These are phyloP conservation scores for Pyrus hybrid DNA, from an alignment of 331 rosid species.

Conservation along the genomic window DNA sequence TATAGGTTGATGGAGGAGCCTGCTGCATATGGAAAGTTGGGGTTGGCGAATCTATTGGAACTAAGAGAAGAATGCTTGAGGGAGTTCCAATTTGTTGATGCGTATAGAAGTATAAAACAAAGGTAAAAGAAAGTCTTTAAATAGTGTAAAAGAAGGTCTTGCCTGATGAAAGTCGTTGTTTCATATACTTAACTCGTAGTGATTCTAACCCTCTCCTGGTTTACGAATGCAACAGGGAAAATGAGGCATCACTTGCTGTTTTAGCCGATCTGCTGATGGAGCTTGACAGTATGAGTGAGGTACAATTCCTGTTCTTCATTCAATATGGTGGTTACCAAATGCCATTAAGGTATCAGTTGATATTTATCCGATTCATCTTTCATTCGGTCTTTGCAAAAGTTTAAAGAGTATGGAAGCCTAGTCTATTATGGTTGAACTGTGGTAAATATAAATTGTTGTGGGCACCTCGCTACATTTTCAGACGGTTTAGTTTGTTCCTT, in stretches of 20 bases:
- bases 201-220: background rate
- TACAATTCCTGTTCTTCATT: constrained; percentile 5
- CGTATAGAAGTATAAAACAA: constrained; percentile 80
- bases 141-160: too few species aligned
- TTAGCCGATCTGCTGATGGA: constrained; percentile 74
- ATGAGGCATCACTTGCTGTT: constrained; percentile 91
- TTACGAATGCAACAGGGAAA: constrained; percentile 52
- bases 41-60: constrained; percentile 80
- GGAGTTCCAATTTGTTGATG: constrained; percentile 88
- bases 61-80: constrained; percentile 93
- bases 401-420: background rate
- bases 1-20: constrained; percentile 92
- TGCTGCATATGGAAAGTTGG: constrained; percentile 83
- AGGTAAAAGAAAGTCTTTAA: constrained; percentile 28
- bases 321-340: background rate
- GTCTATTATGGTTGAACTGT: too few species aligned
- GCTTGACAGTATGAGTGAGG: constrained; percentile 87
- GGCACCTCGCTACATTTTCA: too few species aligned
- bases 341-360: background rate
- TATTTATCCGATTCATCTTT: background rate
- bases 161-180: background rate
- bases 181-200: background rate
- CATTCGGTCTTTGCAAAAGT: background rate
- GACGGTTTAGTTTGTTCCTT: too few species aligned
- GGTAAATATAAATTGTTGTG: too few species aligned